Evolutionary conservation across 2,329 filamentous ascomycete species (phyloP), one percentile per base, ranked within the genome.

Genomic region (Alternaria brassicicola): DNA sequence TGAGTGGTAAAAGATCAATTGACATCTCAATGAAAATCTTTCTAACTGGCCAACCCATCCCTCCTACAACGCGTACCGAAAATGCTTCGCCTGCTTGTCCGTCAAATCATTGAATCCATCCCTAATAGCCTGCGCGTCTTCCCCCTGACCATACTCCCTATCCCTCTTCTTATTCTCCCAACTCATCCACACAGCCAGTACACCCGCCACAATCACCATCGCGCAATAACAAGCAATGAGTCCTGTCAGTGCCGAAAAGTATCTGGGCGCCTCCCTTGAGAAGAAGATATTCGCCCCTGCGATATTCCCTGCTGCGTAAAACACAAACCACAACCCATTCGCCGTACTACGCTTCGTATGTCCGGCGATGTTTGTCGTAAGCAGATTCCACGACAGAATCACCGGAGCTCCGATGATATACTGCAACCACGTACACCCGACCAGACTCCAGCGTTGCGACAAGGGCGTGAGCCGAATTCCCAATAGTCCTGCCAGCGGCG

Each of bases 341-440:
- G 82, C 80, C 0, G 80, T 78, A 9, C 77, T 79, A 31, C 83
- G 78, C 71, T 85, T 85, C 2, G 82, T 84, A 62, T 85, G 82
- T 0, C 83, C 83, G 0, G 81, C 80, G 12, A 76, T 73, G 28
- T 77, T 76, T 2, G 73, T 75, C 0, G 75, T 76, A 17, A 83
- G 78, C 0, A 85, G 62, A 23, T 83, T 84, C 83, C 83, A 85
- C 35, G 76, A 82, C 1, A 85, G 62, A 36, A 85, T 80, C 2
- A 85, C 78, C 0, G 83, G 80, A 0, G 81, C 80, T 4, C 83
- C 83, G 36, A 84, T 58, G 2, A 83, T 73, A 39, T 81, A 81
- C 58, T 84, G 81, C 12, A 85, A 69, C 83, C 83, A 85, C 7
- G 81, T 82, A 64, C 82, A 84, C n/a, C 73, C 83, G 0, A 84